A percentile compares a stretch with the other conserved stretches of the same genome.
Evolutionary conservation across 2,329 filamentous ascomycete genomes (phyloP).

Genomic region (Chaetomiaceae sp.): DNA sequence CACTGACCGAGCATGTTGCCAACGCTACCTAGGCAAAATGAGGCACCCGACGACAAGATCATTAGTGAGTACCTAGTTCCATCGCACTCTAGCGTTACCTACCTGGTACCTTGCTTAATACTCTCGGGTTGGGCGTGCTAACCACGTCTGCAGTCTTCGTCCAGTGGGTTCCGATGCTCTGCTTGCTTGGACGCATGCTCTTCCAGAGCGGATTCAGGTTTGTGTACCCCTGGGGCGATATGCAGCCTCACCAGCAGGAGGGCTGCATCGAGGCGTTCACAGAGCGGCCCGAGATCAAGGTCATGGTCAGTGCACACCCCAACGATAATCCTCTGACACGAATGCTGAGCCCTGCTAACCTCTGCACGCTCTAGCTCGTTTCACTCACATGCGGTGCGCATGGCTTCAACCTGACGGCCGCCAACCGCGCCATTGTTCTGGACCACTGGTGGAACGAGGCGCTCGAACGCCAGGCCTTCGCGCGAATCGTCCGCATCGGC

Average conservation of each 20-base stretch:
- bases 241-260: not conserved
- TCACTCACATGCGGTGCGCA: slow-evolving; percentile 12
- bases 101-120: no score
- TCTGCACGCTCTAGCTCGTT: slow-evolving; percentile 1
- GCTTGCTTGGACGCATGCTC: slow-evolving; percentile 9
- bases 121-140: no score
- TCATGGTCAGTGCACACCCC: slow-evolving; percentile 7
- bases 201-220: slow-evolving; percentile 13
- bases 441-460: slow-evolving; percentile 17
- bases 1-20: not conserved
- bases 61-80: slow-evolving; percentile 11
- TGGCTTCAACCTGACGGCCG: slow-evolving; percentile 14
- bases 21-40: not conserved
- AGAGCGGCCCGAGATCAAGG: slow-evolving; percentile 4
- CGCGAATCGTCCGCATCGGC: slow-evolving; percentile 15
- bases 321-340: no score
- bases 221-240: slow-evolving; percentile 14
- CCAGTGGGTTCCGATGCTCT: slow-evolving; percentile 13
- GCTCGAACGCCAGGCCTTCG: slow-evolving; percentile 15
- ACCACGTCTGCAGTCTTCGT: slow-evolving; percentile 9
- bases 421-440: slow-evolving; percentile 14
- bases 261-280: slow-evolving; percentile 8
- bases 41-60: slow-evolving; percentile 17
- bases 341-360: not conserved
- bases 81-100: no score